Evolutionary conservation across 1,284 basidiomycete genomes (phyloP).

Genomic region (Ustilago hordei): DNA sequence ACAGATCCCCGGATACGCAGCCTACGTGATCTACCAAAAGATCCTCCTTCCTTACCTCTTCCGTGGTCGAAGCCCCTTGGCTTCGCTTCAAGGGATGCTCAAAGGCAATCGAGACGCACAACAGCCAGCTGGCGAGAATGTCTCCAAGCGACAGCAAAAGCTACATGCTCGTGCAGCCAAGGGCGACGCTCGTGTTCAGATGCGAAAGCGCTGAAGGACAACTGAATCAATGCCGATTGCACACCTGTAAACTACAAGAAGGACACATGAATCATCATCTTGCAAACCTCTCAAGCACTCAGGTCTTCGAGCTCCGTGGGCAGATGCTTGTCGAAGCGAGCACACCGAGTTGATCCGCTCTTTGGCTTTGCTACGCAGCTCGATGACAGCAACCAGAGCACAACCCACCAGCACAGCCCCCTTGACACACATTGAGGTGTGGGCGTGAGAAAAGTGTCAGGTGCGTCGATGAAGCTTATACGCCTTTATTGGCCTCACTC

Average conservation of each 20-base stretch:
- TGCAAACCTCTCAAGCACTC: no score
- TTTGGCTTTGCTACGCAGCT: no score
- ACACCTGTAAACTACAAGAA: not conserved
- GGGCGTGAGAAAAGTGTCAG: no score
- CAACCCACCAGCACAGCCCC: no score
- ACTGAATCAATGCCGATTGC: not conserved
- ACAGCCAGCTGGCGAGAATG: constrained; percentile 15
- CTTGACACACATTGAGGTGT: no score
- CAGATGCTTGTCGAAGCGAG: no score
- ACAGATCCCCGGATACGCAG: constrained; percentile 69
- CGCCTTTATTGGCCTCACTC: no score
- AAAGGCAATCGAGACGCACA: constrained; percentile 12
- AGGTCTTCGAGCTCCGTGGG: no score
- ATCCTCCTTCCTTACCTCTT: constrained; percentile 65
- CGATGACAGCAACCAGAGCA: no score
- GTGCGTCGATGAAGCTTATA: no score
- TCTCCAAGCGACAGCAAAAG: constrained; percentile 66
- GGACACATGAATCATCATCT: not conserved
- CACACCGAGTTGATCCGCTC: no score
- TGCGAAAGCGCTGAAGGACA: constrained; percentile 33
- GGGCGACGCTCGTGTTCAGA: constrained; percentile 59
- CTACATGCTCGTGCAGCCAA: constrained; percentile 62
- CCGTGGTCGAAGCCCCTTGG: constrained; percentile 52
- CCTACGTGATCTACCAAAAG: constrained; percentile 62
- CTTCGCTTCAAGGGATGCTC: constrained; percentile 26